Conservation (phyloP, 441 rosid genomes). For the Populus tomentosa region DNA sequence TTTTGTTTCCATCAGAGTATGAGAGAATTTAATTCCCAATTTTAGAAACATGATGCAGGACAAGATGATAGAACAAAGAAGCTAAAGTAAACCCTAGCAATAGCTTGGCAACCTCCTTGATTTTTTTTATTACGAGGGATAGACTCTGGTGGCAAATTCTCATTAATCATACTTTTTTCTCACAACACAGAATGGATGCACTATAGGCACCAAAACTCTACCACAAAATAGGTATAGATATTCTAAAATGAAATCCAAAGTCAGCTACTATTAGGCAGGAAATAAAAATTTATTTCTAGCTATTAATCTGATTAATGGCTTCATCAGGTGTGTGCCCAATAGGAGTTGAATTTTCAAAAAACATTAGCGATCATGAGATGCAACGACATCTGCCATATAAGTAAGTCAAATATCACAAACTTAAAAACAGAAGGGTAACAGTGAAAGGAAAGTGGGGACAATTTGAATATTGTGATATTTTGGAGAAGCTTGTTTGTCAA, state of each 20-base stretch:
- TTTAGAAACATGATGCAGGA: background rate
- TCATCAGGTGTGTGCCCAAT: background rate
- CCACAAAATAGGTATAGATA: background rate
- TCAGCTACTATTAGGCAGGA: background rate
- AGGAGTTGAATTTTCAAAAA: background rate
- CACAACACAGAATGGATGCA: background rate
- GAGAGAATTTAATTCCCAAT: background rate
- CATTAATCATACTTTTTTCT: background rate
- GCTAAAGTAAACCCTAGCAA: background rate
- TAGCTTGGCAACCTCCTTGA: background rate
- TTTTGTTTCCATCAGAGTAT: background rate
- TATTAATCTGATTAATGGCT: background rate
- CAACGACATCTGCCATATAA: background rate
- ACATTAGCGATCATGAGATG: background rate
- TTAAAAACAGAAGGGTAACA: background rate
- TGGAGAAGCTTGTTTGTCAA: background rate
- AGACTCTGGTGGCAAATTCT: background rate
- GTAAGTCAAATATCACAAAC: background rate
- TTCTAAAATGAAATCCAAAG: background rate
- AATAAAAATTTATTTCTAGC: background rate
- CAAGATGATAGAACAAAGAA: background rate
- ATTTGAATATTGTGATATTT: background rate
- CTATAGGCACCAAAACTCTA: background rate
- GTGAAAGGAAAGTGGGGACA: background rate
- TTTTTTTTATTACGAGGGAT: background rate